These are phyloP conservation scores for Wickerhamiella occidentalis DNA, from an alignment of 805 yeast genomes.

Conservation along the genomic window DNA sequence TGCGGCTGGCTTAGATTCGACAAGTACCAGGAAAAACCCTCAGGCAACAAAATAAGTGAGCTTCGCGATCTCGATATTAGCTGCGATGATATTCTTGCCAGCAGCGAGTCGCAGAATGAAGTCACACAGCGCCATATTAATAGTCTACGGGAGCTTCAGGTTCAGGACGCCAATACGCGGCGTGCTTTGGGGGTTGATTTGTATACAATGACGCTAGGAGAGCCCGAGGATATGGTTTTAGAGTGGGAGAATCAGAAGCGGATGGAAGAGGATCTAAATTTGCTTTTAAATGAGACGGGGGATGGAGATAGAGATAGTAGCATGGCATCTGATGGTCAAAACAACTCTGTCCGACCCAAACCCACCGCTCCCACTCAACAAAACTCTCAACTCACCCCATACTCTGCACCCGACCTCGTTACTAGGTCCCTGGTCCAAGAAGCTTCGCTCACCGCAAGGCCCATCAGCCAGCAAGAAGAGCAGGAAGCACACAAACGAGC, in stretches of 20 bases:
- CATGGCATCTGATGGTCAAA: no score
- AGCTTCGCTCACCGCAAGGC: background rate
- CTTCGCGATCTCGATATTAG: constrained; percentile 51
- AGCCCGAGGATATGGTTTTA: background rate
- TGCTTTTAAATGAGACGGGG: background rate
- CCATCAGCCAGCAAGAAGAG: background rate
- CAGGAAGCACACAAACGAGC: background rate
- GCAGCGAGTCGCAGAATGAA: constrained; percentile 37
- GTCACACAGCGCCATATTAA: constrained; percentile 11
- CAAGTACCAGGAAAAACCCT: background rate
- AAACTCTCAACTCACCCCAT: background rate
- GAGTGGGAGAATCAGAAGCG: constrained; percentile 8
- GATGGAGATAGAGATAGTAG: background rate
- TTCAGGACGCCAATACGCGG: constrained; percentile 14
- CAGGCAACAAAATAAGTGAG: background rate
- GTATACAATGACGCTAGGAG: constrained; percentile 9
- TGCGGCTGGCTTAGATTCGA: constrained; percentile 59
- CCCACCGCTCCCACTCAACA: background rate
- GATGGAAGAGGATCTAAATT: background rate
- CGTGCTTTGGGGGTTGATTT: constrained; percentile 2
- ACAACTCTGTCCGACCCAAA: no score
- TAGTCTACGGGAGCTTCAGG: constrained; percentile 16
- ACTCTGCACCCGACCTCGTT: background rate
- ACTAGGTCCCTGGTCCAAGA: background rate
- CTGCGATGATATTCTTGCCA: constrained; percentile 39